A percentile compares a stretch with the other conserved stretches of the same genome.
Conservation (phyloP, 139 green algal genomes). For the Chlamydomonas incerta region DNA sequence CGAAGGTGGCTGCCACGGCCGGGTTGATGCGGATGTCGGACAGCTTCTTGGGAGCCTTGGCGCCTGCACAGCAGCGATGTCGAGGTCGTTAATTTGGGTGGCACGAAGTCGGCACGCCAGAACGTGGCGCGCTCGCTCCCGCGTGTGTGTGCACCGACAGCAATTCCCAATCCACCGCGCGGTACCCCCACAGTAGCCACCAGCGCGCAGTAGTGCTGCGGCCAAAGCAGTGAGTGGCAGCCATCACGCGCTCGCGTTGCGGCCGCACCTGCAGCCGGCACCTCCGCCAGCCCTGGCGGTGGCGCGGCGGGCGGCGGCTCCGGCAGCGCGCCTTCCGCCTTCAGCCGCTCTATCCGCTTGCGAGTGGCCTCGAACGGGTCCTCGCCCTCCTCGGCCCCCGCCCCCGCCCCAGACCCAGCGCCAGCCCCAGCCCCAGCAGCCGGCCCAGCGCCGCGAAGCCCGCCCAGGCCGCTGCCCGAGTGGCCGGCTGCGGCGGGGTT, state of each 20-base stretch:
- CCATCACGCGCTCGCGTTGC: too few species aligned
- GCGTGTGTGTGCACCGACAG: too few species aligned
- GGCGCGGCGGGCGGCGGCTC: not conserved
- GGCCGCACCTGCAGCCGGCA: not conserved
- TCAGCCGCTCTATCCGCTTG: slow-evolving; percentile 79
- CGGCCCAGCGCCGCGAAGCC: too few species aligned
- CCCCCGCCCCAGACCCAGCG: not conserved
- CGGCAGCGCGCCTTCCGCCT: slow-evolving; percentile 50
- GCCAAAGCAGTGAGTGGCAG: too few species aligned
- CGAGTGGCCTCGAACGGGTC: slow-evolving; percentile 78
- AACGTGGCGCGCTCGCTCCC: too few species aligned
- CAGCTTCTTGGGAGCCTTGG: slow-evolving; percentile 75
- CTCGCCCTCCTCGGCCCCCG: not conserved
- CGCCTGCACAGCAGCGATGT: not conserved
- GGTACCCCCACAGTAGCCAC: too few species aligned
- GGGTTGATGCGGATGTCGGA: slow-evolving; percentile 83
- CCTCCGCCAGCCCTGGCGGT: slow-evolving; percentile 30
- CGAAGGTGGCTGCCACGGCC: slow-evolving; percentile 78
- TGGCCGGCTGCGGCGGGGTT: too few species aligned
- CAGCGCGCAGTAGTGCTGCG: too few species aligned
- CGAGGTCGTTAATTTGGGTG: too few species aligned
- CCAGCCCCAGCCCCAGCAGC: not conserved
- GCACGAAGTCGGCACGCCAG: not conserved
- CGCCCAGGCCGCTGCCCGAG: too few species aligned
- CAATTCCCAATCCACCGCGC: too few species aligned